Evolutionary conservation across 2,329 filamentous ascomycete genomes (phyloP), one percentile per base, ranked within the genome.

Genomic region (Graphiopsis chlorocephala): DNA sequence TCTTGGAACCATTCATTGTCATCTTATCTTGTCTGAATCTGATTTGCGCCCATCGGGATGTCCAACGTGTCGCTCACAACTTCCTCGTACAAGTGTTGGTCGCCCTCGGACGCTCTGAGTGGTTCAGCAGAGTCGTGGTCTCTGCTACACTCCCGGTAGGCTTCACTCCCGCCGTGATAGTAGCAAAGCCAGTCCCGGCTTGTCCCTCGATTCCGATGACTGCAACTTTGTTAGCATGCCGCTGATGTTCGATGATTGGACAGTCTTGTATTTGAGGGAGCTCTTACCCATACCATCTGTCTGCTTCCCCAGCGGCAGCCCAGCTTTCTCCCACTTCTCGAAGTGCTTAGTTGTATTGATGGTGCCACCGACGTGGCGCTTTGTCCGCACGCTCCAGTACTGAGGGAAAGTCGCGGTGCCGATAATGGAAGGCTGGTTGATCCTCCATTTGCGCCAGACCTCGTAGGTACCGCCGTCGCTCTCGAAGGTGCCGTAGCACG

Each of bases 381-480:
- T 70, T 10, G 69, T 71, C 4, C 79, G 75, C 33, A 81, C 73
- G n/a, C 77, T 80, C 74, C 75, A 79, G 66, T 77, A 81, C 70
- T 81, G 72, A 23, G 73, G 71, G 66, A 81, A 81, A 6, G 79
- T 81, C 1, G 71, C 68, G 4, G 76, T 79, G 14, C 78, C 78
- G 1, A 69, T 61, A 47, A 81, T 79, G 1, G 78, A 80, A 4
- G 79, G 78, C 42, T 74, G 71, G 60, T 81, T 77, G 48, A 71
- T 70, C 7, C 75, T 78, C 0, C 79, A 82, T 58, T 77, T 80
- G 53, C 76, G 76, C 71, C 80, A 84, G 53, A 86, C 79, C 58
- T 84, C 78, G 73, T 86, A 87, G 3, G 78, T 81, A 14, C 81
- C 79, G 55, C 84, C 85, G 50, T 85, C 84, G n/a, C 74, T 76